These are phyloP conservation scores for Candida anutae DNA, from an alignment of 1,139 yeast genomes.

Conservation along the genomic window DNA sequence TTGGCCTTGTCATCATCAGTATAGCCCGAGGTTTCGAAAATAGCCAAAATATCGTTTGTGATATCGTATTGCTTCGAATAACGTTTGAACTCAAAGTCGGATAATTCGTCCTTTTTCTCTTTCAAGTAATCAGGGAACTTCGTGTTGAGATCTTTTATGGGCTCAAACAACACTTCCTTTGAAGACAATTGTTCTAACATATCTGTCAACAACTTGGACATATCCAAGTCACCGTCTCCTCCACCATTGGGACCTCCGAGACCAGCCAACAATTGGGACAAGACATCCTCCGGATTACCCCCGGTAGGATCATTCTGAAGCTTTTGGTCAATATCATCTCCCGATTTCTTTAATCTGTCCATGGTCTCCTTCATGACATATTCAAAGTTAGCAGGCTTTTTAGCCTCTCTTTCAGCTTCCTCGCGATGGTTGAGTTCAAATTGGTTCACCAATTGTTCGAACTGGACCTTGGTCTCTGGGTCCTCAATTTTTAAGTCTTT, in stretches of 20 bases:
- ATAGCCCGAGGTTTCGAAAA: constrained; percentile 51
- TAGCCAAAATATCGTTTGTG: constrained; percentile 44
- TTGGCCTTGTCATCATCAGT: constrained; percentile 43
- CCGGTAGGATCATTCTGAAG: constrained; percentile 43
- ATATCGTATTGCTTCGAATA: constrained; percentile 51
- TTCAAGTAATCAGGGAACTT: constrained; percentile 61
- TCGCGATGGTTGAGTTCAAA: constrained; percentile 29
- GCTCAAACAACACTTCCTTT: constrained; percentile 82
- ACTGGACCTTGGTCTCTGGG: constrained; percentile 53
- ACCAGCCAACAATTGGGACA: constrained; percentile 46
- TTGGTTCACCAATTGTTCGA: constrained; percentile 44
- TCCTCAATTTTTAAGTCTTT: constrained; percentile 50
- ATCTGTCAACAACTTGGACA: constrained; percentile 60
- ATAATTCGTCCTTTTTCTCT: constrained; percentile 37
- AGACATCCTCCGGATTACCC: constrained; percentile 50
- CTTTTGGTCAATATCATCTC: constrained; percentile 56
- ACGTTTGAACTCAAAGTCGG: constrained; percentile 40
- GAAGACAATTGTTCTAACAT: constrained; percentile 81
- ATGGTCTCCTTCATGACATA: constrained; percentile 76
- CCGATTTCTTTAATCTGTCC: constrained; percentile 66
- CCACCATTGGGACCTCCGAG: constrained; percentile 28
- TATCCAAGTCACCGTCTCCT: constrained; percentile 46
- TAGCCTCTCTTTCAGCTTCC: constrained; percentile 28
- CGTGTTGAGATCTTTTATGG: constrained; percentile 70
- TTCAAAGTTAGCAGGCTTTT: constrained; percentile 47